Base-by-base conservation (phyloP, 345 rosid species). In the Cochlearia excelsa region DNA sequence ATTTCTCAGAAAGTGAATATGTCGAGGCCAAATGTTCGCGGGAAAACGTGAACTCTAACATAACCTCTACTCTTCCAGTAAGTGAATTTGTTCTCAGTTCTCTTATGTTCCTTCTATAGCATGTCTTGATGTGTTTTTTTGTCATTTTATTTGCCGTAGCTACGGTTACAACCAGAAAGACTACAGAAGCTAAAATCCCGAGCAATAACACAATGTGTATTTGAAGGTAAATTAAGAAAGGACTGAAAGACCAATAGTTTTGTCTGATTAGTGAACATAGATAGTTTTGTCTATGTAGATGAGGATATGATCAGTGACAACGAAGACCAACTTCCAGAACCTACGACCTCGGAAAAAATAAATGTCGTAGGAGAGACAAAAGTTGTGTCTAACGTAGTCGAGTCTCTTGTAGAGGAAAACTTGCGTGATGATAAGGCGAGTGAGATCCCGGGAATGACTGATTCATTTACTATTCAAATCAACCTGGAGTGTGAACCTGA, bases 191-290 rank as follows among this genome's bases (percentile, higher is more conserved):
- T 48, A 30, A 68, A 69, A 23, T 69, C 68, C 2, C 46, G 58
- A 42, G 74, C 68, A 33, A 69, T 42, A 49, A 69, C 63, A 0
- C 63, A 56, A 50, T 69, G 74, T 63, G 48, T 69, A 23, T 65
- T 69, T 35, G 59, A 55, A 56, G 64, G 74, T 69, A 37, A 9
- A 34, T 11, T 30, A 51, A 40, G 42, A 52, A 43, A 45, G 11
- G 27, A 51, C 30, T 33, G 31, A 4, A 40, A 1, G 41, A n/a
- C 30, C 39, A 30, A 7, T 4, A 27, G 40, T 37, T 37, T 33
- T 33, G 3, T 33, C 35, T 16, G 31, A 33, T 55, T 61, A 41
- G 47, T 55, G 44, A 73, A 66, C 26, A 8, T 35, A 53, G 11
- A 53, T 53, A 46, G 70, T 61, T 58, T 67, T 59, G 61, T 43